These are phyloP conservation scores for Babesia bovis DNA, from an alignment of 169 alveolate genomes.

Conservation along the genomic window DNA sequence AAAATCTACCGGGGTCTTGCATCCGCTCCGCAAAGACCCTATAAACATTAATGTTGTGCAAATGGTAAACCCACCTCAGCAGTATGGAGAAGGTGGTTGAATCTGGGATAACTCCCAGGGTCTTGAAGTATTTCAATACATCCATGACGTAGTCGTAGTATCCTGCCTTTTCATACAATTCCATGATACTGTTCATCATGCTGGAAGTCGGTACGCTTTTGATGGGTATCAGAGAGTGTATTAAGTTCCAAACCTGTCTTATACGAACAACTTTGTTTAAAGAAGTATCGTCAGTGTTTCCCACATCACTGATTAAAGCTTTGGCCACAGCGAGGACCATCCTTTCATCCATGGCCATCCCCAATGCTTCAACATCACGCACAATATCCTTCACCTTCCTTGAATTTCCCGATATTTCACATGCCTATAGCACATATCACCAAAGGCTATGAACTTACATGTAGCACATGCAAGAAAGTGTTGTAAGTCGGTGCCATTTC, in stretches of 20 bases:
- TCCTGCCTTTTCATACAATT: constrained; percentile 75
- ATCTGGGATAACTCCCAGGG: constrained; percentile 64
- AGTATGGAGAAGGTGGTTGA: constrained; percentile 53
- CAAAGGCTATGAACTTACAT: constrained; percentile 1
- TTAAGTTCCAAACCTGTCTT: constrained; percentile 76
- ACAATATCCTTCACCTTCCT: constrained; percentile 70
- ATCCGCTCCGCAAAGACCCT: constrained; percentile 58
- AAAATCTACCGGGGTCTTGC: constrained; percentile 71
- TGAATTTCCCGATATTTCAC: constrained; percentile 69
- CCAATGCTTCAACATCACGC: constrained; percentile 46
- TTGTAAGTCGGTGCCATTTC: constrained; percentile 69
- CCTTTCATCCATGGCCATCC: constrained; percentile 47
- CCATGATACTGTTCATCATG: constrained; percentile 74
- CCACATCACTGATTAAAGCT: constrained; percentile 68
- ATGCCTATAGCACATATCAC: constrained; percentile 53
- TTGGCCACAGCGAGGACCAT: constrained; percentile 57
- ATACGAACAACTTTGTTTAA: constrained; percentile 60
- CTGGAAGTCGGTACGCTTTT: neutral
- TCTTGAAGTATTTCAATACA: constrained; percentile 72
- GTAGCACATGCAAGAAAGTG: constrained; percentile 20
- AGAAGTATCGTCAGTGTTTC: constrained; percentile 17
- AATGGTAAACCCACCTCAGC: constrained; percentile 43
- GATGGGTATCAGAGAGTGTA: constrained; percentile 55
- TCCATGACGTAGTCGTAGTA: constrained; percentile 81
- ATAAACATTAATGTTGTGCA: neutral